Evolutionary conservation across 2,329 filamentous ascomycete genomes (phyloP).

Genomic region (Ceratocystis variospora): DNA sequence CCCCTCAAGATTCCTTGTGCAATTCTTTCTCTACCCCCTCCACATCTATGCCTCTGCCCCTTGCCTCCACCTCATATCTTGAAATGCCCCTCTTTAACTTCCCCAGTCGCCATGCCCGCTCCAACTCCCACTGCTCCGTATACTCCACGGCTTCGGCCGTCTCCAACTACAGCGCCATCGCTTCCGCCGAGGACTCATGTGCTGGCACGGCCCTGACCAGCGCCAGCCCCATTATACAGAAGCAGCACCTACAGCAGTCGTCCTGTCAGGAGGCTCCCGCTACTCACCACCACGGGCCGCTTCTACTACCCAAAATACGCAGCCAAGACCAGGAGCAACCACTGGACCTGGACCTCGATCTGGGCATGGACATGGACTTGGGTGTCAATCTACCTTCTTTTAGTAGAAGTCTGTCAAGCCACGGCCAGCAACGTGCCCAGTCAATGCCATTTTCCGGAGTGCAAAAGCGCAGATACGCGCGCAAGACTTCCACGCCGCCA

Average conservation of each 20-base stretch:
- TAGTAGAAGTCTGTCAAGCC: slow-evolving; percentile 34
- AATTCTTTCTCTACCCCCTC: slow-evolving; percentile 26
- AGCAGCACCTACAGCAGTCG: neutral
- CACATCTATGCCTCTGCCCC: slow-evolving; percentile 24
- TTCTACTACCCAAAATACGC: slow-evolving; percentile 73
- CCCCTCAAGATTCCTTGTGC: slow-evolving; percentile 24
- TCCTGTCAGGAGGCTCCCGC: slow-evolving; percentile 48
- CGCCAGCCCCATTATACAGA: slow-evolving; percentile 27
- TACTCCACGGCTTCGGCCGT: slow-evolving; percentile 45
- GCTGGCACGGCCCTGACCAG: slow-evolving; percentile 54
- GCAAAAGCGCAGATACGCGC: slow-evolving; percentile 7
- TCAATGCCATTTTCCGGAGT: slow-evolving; percentile 5
- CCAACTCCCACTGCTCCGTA: slow-evolving; percentile 51
- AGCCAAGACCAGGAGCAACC: slow-evolving; percentile 54
- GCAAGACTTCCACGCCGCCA: neutral
- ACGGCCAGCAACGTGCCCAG: neutral
- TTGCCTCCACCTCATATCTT: slow-evolving; percentile 29
- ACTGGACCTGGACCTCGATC: neutral
- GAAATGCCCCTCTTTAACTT: slow-evolving; percentile 44
- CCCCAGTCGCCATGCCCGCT: slow-evolving; percentile 45
- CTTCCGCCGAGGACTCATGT: slow-evolving; percentile 50
- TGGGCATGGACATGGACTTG: neutral
- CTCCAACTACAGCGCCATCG: slow-evolving; percentile 50
- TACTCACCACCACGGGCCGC: slow-evolving; percentile 62
- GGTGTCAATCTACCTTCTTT: neutral